Conservation (phyloP, 2,329 filamentous ascomycete species). For the Ceratocystis ficicola region DNA sequence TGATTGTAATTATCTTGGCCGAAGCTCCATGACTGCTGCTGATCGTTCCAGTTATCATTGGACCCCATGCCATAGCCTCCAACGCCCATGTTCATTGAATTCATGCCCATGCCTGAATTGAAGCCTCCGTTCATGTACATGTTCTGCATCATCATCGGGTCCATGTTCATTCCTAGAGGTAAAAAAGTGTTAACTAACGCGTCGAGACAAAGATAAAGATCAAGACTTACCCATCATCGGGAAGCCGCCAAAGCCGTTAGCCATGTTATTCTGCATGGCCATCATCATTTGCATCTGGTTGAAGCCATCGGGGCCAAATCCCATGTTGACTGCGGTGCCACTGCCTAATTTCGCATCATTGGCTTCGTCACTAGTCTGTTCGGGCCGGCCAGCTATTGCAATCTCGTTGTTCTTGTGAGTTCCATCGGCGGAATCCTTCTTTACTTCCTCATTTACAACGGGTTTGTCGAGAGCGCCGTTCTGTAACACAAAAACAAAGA, state of each 20-base stretch:
- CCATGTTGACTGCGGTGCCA: slow-evolving; percentile 34
- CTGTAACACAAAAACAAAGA: not conserved
- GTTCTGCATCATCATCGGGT: slow-evolving; percentile 61
- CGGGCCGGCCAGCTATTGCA: slow-evolving; percentile 20
- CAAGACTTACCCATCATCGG: slow-evolving; percentile 73
- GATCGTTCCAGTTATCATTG: slow-evolving; percentile 70
- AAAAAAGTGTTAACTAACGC: not conserved
- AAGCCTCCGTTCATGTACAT: slow-evolving; percentile 71
- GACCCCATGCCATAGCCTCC: slow-evolving; percentile 57
- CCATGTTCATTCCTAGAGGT: slow-evolving; percentile 69
- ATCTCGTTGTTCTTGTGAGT: not conserved
- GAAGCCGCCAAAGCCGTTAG: slow-evolving; percentile 44
- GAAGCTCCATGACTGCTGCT: slow-evolving; percentile 65
- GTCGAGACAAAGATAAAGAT: not conserved
- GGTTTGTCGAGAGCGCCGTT: not conserved
- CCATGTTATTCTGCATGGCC: slow-evolving; percentile 60
- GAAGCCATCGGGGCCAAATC: slow-evolving; percentile 53
- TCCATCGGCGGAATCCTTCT: not conserved
- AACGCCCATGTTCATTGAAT: slow-evolving; percentile 46
- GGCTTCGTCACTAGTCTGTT: slow-evolving; percentile 24
- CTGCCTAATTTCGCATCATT: slow-evolving; percentile 27
- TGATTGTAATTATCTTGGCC: slow-evolving; percentile 82
- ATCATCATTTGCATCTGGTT: slow-evolving; percentile 74
- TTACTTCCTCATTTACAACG: not conserved
- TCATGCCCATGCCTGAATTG: slow-evolving; percentile 54